Conservation (phyloP, 2,329 filamentous ascomycete species). For the Alternaria hordeiaustralica region DNA sequence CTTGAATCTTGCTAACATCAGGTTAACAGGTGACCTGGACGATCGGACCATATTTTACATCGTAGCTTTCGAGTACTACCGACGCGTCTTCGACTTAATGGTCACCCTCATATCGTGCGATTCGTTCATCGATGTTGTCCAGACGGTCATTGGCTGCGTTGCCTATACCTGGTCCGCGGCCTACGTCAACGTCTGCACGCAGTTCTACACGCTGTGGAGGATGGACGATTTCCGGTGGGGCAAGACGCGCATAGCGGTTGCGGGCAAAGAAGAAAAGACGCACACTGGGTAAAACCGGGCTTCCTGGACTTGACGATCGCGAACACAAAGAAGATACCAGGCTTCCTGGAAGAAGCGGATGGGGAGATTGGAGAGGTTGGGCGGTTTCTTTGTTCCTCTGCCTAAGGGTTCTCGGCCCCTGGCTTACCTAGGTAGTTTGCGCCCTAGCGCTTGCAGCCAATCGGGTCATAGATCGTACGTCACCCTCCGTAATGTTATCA, state of each 20-base stretch:
- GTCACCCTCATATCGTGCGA: not conserved
- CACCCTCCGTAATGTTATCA: not conserved
- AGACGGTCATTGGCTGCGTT: not conserved
- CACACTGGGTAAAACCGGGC: not conserved
- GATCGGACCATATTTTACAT: not conserved
- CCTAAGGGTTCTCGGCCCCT: not conserved
- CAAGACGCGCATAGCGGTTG: constrained; percentile 5
- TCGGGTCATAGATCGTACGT: not conserved
- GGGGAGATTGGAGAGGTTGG: not conserved
- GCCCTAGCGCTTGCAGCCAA: not conserved
- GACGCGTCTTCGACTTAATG: not conserved
- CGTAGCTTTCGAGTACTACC: not conserved
- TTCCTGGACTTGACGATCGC: not conserved
- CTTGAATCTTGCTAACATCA: not conserved
- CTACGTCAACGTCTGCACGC: not conserved
- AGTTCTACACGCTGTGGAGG: constrained; percentile 4
- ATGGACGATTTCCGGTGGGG: constrained; percentile 11
- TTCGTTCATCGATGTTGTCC: not conserved
- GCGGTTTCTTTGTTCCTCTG: not conserved
- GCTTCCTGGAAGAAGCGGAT: not conserved
- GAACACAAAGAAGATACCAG: not conserved
- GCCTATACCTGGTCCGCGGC: not conserved
- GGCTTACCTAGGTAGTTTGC: not conserved
- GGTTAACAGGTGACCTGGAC: not conserved
- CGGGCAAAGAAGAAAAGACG: not conserved